A percentile compares a stretch with the other conserved stretches of the same genome.
phyloP scores from a whole-genome alignment of 768 basidiomycete genomes.

The Suillus fuscotomentosus region DNA sequence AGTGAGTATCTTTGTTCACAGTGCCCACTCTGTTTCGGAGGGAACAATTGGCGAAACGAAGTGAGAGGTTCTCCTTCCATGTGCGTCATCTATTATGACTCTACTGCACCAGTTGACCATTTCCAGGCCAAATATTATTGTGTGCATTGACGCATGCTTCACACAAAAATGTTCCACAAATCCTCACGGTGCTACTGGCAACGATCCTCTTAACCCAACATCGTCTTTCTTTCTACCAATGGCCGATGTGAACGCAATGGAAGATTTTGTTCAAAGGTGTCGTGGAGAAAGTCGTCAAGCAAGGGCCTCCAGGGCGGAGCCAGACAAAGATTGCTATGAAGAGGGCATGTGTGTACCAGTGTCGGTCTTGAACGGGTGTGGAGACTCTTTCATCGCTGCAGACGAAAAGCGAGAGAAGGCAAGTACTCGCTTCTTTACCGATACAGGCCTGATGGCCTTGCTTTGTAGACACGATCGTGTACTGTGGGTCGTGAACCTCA shows the following conservation, averaged over 20 bases:
- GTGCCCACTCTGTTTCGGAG: slow-evolving; percentile 30
- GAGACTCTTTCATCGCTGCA: slow-evolving; percentile 26
- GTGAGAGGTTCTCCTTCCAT: not conserved
- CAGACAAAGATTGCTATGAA: slow-evolving; percentile 16
- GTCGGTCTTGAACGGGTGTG: slow-evolving; percentile 32
- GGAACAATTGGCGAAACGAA: not conserved
- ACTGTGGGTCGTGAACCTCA: slow-evolving; percentile 15
- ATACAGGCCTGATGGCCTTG: slow-evolving; percentile 22
- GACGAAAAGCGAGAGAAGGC: slow-evolving; percentile 19
- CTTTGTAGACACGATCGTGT: slow-evolving; percentile 10
- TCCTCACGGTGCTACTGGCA: slow-evolving; percentile 6
- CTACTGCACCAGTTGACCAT: not conserved
- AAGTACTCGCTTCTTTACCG: slow-evolving; percentile 14
- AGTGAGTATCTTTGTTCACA: slow-evolving; percentile 18
- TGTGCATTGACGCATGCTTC: slow-evolving; percentile 35
- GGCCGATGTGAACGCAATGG: not conserved
- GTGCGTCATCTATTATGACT: not conserved
- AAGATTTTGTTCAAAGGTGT: slow-evolving; percentile 4
- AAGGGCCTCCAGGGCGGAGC: not conserved
- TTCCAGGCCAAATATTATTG: slow-evolving; percentile 23
- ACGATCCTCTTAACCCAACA: not conserved
- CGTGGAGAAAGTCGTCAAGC: not conserved
- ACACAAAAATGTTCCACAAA: slow-evolving; percentile 28
- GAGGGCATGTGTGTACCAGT: slow-evolving; percentile 23
- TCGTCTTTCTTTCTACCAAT: not conserved